Evolutionary conservation across 768 basidiomycete genomes (phyloP).

Genomic region (Pleurotus giganteus): DNA sequence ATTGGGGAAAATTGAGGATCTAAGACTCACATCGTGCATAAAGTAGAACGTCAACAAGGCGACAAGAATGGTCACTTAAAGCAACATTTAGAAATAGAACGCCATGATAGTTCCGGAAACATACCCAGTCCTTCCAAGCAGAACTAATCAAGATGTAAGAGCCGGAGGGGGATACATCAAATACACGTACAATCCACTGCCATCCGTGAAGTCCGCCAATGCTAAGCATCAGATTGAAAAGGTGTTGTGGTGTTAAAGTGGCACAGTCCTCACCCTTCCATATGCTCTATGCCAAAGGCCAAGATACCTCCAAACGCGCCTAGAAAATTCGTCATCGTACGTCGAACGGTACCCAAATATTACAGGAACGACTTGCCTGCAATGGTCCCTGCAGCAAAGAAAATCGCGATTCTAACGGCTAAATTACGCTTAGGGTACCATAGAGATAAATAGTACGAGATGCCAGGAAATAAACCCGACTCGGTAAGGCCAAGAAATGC

Average conservation of each 20-base stretch:
- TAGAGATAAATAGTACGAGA: constrained; percentile 43
- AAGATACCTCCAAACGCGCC: constrained; percentile 47
- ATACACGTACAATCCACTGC: constrained; percentile 35
- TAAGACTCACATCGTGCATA: constrained; percentile 33
- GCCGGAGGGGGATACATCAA: not conserved
- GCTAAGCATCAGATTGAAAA: constrained; percentile 3
- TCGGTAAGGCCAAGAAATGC: constrained; percentile 24
- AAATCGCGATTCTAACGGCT: constrained; percentile 50
- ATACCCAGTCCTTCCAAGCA: constrained; percentile 34
- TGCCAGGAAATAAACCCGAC: constrained; percentile 24
- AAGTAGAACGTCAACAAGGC: constrained; percentile 34
- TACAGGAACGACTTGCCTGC: constrained; percentile 29
- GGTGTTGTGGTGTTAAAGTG: not conserved
- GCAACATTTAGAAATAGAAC: no score
- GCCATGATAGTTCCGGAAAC: no score
- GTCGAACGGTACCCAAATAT: not conserved
- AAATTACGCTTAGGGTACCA: constrained; percentile 55
- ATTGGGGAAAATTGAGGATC: not conserved
- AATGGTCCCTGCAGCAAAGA: constrained; percentile 54
- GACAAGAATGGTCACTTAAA: constrained; percentile 29
- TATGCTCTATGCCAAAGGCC: constrained; percentile 30
- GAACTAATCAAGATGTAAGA: constrained; percentile 20
- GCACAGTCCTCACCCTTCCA: constrained; percentile 26
- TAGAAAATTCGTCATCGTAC: not conserved
- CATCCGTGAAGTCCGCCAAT: constrained; percentile 30